Conservation (phyloP, 1,139 yeast genomes). For the Meyerozyma elateridarum region DNA sequence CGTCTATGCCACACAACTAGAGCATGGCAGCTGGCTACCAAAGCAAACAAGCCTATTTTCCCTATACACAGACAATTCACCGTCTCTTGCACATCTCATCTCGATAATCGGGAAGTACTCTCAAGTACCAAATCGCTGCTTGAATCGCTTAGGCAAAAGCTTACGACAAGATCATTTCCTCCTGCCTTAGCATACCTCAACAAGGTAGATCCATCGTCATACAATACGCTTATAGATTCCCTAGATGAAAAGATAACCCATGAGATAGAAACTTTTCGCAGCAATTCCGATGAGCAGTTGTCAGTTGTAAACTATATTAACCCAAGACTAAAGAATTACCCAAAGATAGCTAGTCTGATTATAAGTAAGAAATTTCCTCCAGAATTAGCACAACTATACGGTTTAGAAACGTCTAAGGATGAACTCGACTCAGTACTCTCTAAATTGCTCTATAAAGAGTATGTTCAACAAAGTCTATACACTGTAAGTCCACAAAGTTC, state of each 20-base stretch:
- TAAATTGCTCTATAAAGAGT: slow-evolving; percentile 22
- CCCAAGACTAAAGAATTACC: slow-evolving; percentile 23
- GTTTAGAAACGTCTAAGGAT: slow-evolving; percentile 16
- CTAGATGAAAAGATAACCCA: slow-evolving; percentile 5
- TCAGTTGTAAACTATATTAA: slow-evolving; percentile 24
- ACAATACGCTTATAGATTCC: slow-evolving; percentile 4
- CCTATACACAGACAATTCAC: too few species aligned
- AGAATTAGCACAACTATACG: slow-evolving; percentile 15
- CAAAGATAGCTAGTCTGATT: slow-evolving; percentile 18
- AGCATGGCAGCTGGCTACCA: too few species aligned
- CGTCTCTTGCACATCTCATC: too few species aligned
- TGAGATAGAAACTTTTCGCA: slow-evolving; percentile 6
- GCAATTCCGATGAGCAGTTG: slow-evolving; percentile 2
- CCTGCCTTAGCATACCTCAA: slow-evolving; percentile 10
- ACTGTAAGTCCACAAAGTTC: slow-evolving; percentile 1
- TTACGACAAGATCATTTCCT: slow-evolving; percentile 6
- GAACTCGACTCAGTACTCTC: slow-evolving; percentile 19
- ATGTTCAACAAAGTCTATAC: slow-evolving; percentile 10
- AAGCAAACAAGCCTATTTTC: too few species aligned
- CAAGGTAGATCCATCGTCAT: slow-evolving; percentile 7
- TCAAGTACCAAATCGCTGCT: too few species aligned
- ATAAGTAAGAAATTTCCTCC: slow-evolving; percentile 18
- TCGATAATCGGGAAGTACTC: too few species aligned
- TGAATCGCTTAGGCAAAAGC: too few species aligned
- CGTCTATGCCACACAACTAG: too few species aligned